A percentile compares a stretch with the other conserved stretches of the same genome.
Conservation (phyloP, 2,329 filamentous ascomycete genomes). For the Talaromyces sp. region DNA sequence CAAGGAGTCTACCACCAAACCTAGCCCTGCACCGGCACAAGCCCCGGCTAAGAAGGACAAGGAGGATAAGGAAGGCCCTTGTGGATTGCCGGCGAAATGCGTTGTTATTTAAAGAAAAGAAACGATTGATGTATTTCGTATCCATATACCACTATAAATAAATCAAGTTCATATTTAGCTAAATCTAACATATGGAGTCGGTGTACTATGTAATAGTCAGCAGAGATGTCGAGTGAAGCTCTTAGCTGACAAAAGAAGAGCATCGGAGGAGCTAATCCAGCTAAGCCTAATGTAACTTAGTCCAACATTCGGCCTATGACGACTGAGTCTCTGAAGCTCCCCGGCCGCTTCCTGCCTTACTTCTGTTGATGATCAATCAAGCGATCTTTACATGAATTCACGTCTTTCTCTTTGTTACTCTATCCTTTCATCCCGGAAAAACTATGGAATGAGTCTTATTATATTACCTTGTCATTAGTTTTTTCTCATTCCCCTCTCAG, state of each 20-base stretch:
- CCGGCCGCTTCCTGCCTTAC: neutral
- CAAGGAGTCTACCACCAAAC: constrained; percentile 22
- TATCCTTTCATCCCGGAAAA: no score
- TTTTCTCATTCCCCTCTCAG: neutral
- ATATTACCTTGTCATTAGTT: neutral
- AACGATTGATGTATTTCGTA: constrained; percentile 42
- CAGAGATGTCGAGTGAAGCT: neutral
- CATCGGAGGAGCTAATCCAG: neutral
- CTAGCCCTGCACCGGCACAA: constrained; percentile 19
- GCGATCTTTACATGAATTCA: neutral
- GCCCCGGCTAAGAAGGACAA: constrained; percentile 44
- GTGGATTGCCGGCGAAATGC: constrained; percentile 74
- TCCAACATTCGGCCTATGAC: neutral
- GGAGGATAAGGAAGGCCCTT: constrained; percentile 58
- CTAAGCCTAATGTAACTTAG: neutral
- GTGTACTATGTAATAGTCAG: neutral
- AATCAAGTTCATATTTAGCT: neutral
- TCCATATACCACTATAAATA: constrained; percentile 12
- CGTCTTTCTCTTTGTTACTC: neutral
- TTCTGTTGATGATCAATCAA: constrained; percentile 1
- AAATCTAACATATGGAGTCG: neutral
- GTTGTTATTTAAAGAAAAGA: constrained; percentile 54
- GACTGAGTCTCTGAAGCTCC: neutral
- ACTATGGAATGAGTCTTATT: neutral
- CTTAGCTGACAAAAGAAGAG: neutral